Conservation (phyloP, 1,284 basidiomycete genomes). For the Inonotus obliquus region DNA sequence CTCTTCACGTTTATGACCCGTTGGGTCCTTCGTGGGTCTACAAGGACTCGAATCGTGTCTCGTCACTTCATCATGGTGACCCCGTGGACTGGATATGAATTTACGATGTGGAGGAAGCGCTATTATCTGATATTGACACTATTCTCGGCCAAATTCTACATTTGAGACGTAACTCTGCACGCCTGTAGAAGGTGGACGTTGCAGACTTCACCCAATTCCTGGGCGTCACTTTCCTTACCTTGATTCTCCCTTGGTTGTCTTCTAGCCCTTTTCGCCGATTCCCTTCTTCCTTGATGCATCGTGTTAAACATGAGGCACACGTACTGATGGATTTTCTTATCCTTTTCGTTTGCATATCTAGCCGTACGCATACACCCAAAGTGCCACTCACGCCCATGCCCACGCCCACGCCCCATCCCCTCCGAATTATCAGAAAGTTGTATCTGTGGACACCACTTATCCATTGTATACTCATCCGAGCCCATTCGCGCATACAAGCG, state of each 20-base stretch:
- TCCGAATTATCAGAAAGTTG: slow-evolving; percentile 5
- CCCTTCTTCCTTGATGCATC: slow-evolving; percentile 1
- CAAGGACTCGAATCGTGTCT: neutral
- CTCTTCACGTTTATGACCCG: neutral
- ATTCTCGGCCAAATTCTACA: neutral
- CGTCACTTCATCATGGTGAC: neutral
- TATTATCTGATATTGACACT: neutral
- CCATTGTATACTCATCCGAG: slow-evolving; percentile 2
- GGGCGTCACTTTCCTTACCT: neutral
- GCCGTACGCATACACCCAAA: neutral
- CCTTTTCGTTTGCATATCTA: slow-evolving; percentile 7
- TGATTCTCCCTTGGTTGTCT: neutral
- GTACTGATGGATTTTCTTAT: neutral
- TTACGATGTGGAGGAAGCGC: neutral
- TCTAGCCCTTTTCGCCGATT: neutral
- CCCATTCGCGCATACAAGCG: neutral
- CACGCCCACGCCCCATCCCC: neutral
- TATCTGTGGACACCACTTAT: slow-evolving; percentile 1
- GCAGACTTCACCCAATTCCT: neutral
- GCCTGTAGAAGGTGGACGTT: neutral
- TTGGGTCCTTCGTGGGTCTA: neutral
- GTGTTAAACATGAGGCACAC: slow-evolving; percentile 12
- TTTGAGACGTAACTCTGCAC: neutral
- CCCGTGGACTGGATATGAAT: neutral
- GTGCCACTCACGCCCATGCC: neutral